A percentile compares a stretch with the other conserved stretches of the same genome.
Conservation (phyloP, 345 rosid genomes). For the Euphorbia tirucalli region DNA sequence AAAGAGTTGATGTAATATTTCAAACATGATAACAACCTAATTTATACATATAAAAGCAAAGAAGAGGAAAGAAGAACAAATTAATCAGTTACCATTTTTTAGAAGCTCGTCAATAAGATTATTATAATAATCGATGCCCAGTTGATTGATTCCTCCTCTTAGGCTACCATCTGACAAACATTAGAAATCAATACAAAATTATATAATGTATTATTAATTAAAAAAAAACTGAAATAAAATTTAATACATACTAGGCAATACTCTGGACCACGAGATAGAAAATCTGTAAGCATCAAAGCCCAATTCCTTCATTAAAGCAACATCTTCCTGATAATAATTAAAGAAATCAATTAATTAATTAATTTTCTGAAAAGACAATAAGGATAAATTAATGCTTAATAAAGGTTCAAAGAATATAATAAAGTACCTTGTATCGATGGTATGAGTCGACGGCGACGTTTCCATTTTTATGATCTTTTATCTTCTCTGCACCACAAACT, state of each 20-base stretch:
- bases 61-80: no score
- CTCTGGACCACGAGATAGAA: constrained; percentile 9
- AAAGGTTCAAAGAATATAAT: not conserved
- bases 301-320: constrained; percentile 9
- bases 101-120: constrained; percentile 14
- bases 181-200: not conserved
- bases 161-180: not conserved
- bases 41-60: no score
- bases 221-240: not conserved
- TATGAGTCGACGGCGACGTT: constrained; percentile 18
- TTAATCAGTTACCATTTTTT: not conserved
- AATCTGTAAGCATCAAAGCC: constrained; percentile 16
- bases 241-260: constrained; percentile 4
- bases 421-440: constrained; percentile 24
- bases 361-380: not conserved
- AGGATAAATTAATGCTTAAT: no score
- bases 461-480: constrained; percentile 17
- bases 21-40: no score
- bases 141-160: constrained; percentile 10
- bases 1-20: no score
- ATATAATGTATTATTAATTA: not conserved
- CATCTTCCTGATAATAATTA: not conserved
- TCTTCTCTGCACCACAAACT: constrained; percentile 8
- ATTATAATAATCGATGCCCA: constrained; percentile 13
- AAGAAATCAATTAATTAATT: not conserved